Base-by-base conservation (phyloP, 2,329 filamentous ascomycete genomes). In the Pseudogymnoascus sp. region DNA sequence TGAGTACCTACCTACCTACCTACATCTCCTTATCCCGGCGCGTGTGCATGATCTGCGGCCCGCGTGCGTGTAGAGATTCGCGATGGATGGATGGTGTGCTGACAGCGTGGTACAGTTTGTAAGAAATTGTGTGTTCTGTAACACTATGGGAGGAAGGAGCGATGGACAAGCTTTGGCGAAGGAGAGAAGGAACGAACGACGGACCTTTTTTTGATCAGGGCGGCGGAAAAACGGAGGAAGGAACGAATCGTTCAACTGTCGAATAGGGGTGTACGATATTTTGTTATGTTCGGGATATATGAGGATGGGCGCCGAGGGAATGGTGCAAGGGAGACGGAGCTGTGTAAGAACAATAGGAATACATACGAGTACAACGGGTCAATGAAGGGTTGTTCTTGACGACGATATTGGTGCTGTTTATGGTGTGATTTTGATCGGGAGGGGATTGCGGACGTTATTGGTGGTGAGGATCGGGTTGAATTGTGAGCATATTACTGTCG, bases 1-100 rank as follows among this genome's bases (percentile, higher is more conserved):
- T 85, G 76, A 76, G 80, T 73, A 33, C 31, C 10, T 33, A 33
- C 31, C 28, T 23, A 28, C 25, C 28, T 31, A 31, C 31, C 8
- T 33, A 33, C 31, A 10, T 25, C 5, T 31, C 14, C 14, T 50
- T 50, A 50, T 50, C 25, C 16, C 4, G 23, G 18, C 28, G 28
- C 3, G 8, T 14, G 23, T 53, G 47, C 23, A 53, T 47, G 42
- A 33, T 12, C 31, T 33, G 10, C 11, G 31, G 10, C 31, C 11
- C 11, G 31, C 31, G 31, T 33, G 31, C 11, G 31, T 33, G 4
- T 14, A 12, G 14, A 18, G 47, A 50, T 53, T 53, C 1, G 14
- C 28, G n/a, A 18, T 53, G 47, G 47, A 21, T 53, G 47, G 47
- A 31, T 53, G 25, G 25, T 53, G n/a, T 53, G 25, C 25, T 53